Conservation (phyloP, 108 stramenopile species). For the Nitzschia sp. region DNA sequence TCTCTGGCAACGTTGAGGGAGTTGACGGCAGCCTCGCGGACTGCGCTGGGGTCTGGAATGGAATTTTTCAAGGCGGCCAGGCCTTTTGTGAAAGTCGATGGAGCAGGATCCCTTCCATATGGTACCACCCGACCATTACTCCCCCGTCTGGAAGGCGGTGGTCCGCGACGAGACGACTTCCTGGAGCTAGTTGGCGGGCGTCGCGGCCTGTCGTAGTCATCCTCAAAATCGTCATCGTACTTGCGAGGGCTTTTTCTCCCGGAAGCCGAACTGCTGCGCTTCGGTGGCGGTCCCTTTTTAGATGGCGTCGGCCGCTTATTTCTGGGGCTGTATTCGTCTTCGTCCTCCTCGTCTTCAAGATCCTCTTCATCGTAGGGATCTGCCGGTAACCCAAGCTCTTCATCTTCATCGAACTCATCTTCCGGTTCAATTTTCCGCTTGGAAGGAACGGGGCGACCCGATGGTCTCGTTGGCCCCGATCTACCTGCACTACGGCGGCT, state of each 20-base stretch:
- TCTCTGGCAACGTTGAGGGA: conserved; percentile 63
- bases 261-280: conserved; percentile 11
- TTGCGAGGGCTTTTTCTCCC: conserved; percentile 5
- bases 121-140: conserved; percentile 39
- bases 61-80: conserved; percentile 64
- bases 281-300: not conserved
- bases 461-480: conserved; percentile 14
- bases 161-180: conserved; percentile 8
- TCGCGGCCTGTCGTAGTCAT: conserved; percentile 32
- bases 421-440: conserved; percentile 33
- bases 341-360: conserved; percentile 58
- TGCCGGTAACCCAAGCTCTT: conserved; percentile 36
- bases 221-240: conserved; percentile 22
- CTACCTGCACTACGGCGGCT: conserved; percentile 13
- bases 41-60: conserved; percentile 68
- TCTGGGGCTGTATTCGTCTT: conserved; percentile 26
- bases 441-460: conserved; percentile 26
- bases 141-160: conserved; percentile 37
- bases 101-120: conserved; percentile 40
- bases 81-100: conserved; percentile 77
- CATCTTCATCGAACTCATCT: conserved; percentile 47
- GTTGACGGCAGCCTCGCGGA: conserved; percentile 57
- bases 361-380: conserved; percentile 38
- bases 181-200: conserved; percentile 14
- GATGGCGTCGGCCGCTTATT: not conserved